Evolutionary conservation across 768 basidiomycete species (phyloP).

Genomic region (Clitopilus passeckerianus): DNA sequence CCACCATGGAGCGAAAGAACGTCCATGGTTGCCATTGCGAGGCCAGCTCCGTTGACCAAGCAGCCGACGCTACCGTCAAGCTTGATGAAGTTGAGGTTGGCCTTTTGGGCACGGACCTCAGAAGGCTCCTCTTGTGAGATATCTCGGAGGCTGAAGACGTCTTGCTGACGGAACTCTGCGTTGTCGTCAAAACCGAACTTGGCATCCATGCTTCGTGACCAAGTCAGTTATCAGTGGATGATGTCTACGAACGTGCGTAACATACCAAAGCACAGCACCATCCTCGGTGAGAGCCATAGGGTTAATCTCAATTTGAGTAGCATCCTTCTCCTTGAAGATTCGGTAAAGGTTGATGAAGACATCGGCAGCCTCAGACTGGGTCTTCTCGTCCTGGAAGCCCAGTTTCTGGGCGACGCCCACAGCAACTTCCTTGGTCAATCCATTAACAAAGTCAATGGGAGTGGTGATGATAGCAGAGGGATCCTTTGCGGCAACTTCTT

Average conservation of each 20-base stretch:
- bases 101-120: constrained; percentile 96
- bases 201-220: constrained; percentile 85
- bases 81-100: constrained; percentile 97
- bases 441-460: constrained; percentile 80
- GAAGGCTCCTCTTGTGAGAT: constrained; percentile 94
- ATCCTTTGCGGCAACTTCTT: constrained; percentile 96
- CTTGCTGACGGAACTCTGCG: constrained; percentile 94
- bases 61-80: constrained; percentile 97
- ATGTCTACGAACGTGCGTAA: constrained; percentile 5
- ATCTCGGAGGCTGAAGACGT: constrained; percentile 86
- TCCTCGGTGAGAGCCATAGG: constrained; percentile 91
- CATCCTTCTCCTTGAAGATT: constrained; percentile 98
- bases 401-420: constrained; percentile 81
- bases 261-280: constrained; percentile 89
- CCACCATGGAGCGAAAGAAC: constrained; percentile 96
- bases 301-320: constrained; percentile 99
- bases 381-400: constrained; percentile 71
- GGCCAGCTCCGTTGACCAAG: constrained; percentile 95
- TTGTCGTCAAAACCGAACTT: constrained; percentile 99
- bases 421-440: constrained; percentile 70
- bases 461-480: constrained; percentile 94
- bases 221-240: background rate
- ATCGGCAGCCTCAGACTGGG: constrained; percentile 83
- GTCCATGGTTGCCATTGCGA: constrained; percentile 99
- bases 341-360: constrained; percentile 93